Evolutionary conservation across 2,329 filamentous ascomycete genomes (phyloP), one percentile per base, ranked within the genome.

Genomic region (Diaporthe aspalathi): DNA sequence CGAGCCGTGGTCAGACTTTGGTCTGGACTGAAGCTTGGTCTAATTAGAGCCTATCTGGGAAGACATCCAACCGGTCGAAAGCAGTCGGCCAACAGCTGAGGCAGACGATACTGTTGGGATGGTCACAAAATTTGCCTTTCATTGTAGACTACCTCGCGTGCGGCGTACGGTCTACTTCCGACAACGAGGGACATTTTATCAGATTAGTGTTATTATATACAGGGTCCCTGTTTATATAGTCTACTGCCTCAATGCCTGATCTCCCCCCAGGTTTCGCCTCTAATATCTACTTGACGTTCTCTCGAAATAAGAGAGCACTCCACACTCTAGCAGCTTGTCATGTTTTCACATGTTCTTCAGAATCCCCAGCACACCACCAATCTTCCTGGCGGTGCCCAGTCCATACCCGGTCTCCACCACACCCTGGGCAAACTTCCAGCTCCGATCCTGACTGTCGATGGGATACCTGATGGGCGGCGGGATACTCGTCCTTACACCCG

Each of bases 381-480:
- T 22, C 71, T 78, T 76, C 54, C 73, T 72, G 67, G 40, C 67
- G 1, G 78, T n/a, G 20, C 54, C 60, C 70, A 84, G 74, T 8
- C 85, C 89, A 76, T 92, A 92, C 12, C 90, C 90, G 20, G 92
- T 72, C 71, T 89, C 86, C 14, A 92, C 85, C 7, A 92, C 84
- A 0, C 88, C 89, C 74, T 83, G 87, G 1, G 87, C 86, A 76
- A 92, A 92, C 70, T 87, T 83, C 89, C 90, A 94, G n/a, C 89
- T 90, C 66, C 85, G 83, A 52, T 83, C 81, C 72, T 91, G 90
- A 77, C 90, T 88, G 20, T 80, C 79, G 20, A 99, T 90, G 2
- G 96, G 95, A 80, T 98, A 97, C 77, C 92, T 91, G 75, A 97
- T 88, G 6, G 92, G 89, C 1, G 87, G 86, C 2, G 96, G 96